Percentiles rank a stretch among this genome's conserved stretches.
Conservation (phyloP, 202 grass and related monocot species). For the Sporobolus alterniflorus region DNA sequence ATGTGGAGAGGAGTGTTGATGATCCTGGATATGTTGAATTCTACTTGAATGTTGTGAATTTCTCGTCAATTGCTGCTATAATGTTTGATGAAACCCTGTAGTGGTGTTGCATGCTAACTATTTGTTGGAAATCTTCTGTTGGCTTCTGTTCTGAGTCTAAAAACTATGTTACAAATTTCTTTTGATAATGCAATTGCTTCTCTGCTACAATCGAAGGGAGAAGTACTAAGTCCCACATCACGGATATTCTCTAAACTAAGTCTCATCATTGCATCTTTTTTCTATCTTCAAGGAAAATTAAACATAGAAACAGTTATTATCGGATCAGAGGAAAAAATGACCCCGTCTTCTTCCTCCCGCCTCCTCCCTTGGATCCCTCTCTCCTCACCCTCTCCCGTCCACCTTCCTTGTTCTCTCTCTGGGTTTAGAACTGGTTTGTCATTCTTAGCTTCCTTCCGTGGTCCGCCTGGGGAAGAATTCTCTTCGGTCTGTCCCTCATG, state of each 20-base stretch:
- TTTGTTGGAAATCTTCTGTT: background rate
- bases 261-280: background rate
- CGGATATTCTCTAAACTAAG: slow-evolving; percentile 14
- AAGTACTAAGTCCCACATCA: slow-evolving; percentile 14
- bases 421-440: too few species aligned
- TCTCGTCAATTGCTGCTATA: background rate
- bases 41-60: background rate
- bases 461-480: too few species aligned
- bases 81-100: background rate
- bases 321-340: too few species aligned
- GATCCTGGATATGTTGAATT: background rate
- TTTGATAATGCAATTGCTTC: slow-evolving; percentile 10
- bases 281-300: background rate
- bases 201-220: background rate
- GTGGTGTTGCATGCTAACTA: background rate
- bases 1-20: background rate
- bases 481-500: too few species aligned
- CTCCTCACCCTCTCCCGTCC: too few species aligned
- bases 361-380: too few species aligned
- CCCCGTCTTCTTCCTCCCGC: too few species aligned
- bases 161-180: background rate
- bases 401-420: too few species aligned
- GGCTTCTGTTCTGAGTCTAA: slow-evolving; percentile 18
- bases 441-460: too few species aligned
- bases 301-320: background rate